A percentile compares a stretch with the other conserved stretches of the same genome.
These are phyloP conservation scores for Salvia hispanica DNA, from an alignment of 257 asterid species.

Conservation along the genomic window DNA sequence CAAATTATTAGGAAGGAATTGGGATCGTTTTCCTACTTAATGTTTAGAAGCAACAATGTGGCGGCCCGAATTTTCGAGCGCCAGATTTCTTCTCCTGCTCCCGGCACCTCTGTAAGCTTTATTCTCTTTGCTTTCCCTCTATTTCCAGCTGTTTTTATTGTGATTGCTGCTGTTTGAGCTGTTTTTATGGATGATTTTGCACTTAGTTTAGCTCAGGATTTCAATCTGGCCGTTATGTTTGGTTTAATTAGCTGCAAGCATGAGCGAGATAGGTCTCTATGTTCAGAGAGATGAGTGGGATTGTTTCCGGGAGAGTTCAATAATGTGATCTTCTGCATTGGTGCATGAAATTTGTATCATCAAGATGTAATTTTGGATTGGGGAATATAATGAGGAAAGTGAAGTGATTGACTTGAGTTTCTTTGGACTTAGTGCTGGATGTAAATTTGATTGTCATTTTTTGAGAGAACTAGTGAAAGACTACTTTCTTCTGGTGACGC, in stretches of 20 bases:
- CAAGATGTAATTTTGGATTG: neutral
- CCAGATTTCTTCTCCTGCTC: constrained; percentile 86
- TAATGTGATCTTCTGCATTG: neutral
- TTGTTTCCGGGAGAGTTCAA: neutral
- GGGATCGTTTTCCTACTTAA: constrained; percentile 39
- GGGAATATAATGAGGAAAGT: neutral
- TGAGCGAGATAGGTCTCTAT: constrained; percentile 14
- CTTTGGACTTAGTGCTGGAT: neutral
- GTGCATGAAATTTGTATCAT: constrained; percentile 1
- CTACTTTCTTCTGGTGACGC: constrained; percentile 10
- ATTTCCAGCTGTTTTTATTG: neutral
- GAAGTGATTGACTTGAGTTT: neutral
- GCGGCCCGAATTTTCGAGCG: constrained; percentile 97
- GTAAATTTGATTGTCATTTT: neutral
- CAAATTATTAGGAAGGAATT: neutral
- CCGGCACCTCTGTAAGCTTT: constrained; percentile 79
- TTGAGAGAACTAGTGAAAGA: constrained; percentile 2
- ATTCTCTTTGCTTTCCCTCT: constrained; percentile 8
- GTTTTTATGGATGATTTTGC: neutral
- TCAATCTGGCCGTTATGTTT: constrained; percentile 11
- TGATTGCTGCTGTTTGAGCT: neutral
- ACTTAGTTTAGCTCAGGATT: constrained; percentile 12
- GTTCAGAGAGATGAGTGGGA: neutral
- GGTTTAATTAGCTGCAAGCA: constrained; percentile 4
- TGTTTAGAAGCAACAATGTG: constrained; percentile 93